Conservation (phyloP, 305 asterid genomes). For the Withania somnifera region DNA sequence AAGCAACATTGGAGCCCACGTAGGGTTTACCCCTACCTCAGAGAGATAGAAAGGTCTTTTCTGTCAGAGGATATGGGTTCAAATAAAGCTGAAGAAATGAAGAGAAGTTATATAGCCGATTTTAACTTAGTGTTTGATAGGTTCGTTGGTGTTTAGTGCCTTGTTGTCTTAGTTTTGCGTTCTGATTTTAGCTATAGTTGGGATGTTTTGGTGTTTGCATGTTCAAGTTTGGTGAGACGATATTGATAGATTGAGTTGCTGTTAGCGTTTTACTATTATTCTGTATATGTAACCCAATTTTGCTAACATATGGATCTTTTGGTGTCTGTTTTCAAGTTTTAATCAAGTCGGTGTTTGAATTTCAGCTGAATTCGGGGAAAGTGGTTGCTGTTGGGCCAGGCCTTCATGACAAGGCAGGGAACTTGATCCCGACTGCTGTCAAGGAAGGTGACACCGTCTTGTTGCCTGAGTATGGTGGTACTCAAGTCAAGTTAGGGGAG, state of each 20-base stretch:
- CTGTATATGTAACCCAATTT: background rate
- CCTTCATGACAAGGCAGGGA: constrained; percentile 42
- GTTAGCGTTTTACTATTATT: background rate
- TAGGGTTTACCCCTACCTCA: too few species aligned
- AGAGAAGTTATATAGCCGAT: background rate
- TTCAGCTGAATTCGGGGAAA: constrained; percentile 78
- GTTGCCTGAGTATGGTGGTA: constrained; percentile 91
- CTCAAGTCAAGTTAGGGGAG: constrained; percentile 72
- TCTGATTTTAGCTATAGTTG: background rate
- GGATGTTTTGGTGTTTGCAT: background rate
- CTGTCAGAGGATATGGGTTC: background rate
- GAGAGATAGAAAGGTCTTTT: too few species aligned
- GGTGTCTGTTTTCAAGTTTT: background rate
- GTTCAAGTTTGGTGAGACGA: background rate
- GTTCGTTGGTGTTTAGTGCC: background rate
- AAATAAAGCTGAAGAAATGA: background rate
- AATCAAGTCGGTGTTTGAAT: background rate
- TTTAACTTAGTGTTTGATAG: background rate
- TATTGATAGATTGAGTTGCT: background rate
- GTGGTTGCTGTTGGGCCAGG: constrained; percentile 89
- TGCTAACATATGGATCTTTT: background rate
- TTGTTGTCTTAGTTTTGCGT: too few species aligned
- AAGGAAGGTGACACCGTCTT: constrained; percentile 90
- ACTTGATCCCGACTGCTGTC: constrained; percentile 55
- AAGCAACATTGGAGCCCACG: too few species aligned